Conservation (phyloP, 2,329 filamentous ascomycete genomes). For the Aphanoascus verrucosus region DNA sequence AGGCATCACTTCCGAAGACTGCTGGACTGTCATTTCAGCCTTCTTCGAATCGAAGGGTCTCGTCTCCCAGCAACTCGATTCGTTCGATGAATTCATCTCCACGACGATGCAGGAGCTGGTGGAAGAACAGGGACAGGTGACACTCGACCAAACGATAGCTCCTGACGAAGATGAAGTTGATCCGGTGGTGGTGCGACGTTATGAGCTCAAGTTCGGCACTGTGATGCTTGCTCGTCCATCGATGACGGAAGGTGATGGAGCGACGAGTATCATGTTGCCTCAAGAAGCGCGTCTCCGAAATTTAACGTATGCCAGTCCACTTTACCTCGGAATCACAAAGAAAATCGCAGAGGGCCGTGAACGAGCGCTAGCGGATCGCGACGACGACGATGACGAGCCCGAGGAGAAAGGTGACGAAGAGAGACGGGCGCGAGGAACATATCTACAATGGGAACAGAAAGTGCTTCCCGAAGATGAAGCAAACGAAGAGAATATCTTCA, state of each 20-base stretch:
- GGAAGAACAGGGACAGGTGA: slow-evolving; percentile 79
- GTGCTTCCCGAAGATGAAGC: slow-evolving; percentile 40
- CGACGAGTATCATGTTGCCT: slow-evolving; percentile 71
- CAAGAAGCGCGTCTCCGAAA: slow-evolving; percentile 95
- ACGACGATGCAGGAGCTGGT: slow-evolving; percentile 92
- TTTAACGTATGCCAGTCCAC: slow-evolving; percentile 83
- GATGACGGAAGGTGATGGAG: slow-evolving; percentile 86
- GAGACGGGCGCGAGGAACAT: slow-evolving; percentile 36
- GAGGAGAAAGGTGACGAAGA: slow-evolving; percentile 43
- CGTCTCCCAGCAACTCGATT: slow-evolving; percentile 94
- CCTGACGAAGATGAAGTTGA: slow-evolving; percentile 60
- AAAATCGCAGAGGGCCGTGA: slow-evolving; percentile 76
- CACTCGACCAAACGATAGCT: slow-evolving; percentile 85
- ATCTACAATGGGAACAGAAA: slow-evolving; percentile 40
- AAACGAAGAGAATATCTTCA: slow-evolving; percentile 66
- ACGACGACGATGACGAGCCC: slow-evolving; percentile 39
- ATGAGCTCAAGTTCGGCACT: slow-evolving; percentile 88
- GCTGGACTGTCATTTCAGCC: slow-evolving; percentile 93
- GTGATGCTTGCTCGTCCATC: slow-evolving; percentile 82
- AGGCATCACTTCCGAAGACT: slow-evolving; percentile 88
- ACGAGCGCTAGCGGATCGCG: slow-evolving; percentile 59
- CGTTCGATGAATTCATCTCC: slow-evolving; percentile 92
- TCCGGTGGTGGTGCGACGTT: slow-evolving; percentile 75
- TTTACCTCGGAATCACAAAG: slow-evolving; percentile 81
- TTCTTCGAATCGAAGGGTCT: slow-evolving; percentile 96